Percentiles rank a stretch among this genome's conserved stretches.
These are phyloP conservation scores for Albatrellus sp. DNA, from an alignment of 1,284 basidiomycete species.

Conservation along the genomic window DNA sequence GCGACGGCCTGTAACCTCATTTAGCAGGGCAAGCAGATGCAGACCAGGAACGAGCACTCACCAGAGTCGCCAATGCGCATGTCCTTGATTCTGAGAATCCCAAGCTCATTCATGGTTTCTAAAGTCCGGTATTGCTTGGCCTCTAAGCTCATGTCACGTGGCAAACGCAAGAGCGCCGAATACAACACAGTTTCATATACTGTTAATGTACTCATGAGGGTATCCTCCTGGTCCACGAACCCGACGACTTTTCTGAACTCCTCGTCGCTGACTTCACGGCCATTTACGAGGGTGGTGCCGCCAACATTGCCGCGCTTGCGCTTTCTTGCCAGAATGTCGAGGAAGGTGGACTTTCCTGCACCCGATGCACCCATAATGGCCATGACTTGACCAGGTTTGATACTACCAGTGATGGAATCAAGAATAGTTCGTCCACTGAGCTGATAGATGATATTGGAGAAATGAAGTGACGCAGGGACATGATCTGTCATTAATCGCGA, in stretches of 20 bases:
- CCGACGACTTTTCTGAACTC: constrained; percentile 83
- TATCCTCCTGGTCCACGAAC: constrained; percentile 97
- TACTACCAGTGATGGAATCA: constrained; percentile 69
- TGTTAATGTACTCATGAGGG: constrained; percentile 89
- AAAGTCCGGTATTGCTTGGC: constrained; percentile 91
- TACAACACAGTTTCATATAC: constrained; percentile 97
- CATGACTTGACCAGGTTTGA: constrained; percentile 80
- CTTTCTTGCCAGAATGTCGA: constrained; percentile 91
- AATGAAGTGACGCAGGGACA: constrained; percentile 85
- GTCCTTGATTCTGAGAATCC: constrained; percentile 86
- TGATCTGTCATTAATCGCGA: constrained; percentile 87
- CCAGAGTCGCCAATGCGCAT: constrained; percentile 82
- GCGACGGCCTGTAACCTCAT: constrained; percentile 39
- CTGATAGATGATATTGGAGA: constrained; percentile 74
- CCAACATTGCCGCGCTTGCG: constrained; percentile 69
- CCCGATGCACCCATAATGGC: constrained; percentile 96
- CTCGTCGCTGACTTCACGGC: constrained; percentile 60
- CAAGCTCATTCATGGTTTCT: constrained; percentile 94
- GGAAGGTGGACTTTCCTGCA: constrained; percentile 91
- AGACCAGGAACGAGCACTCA: constrained; percentile 18
- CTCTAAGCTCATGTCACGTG: constrained; percentile 87
- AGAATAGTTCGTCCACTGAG: constrained; percentile 64
- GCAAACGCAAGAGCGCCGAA: constrained; percentile 81
- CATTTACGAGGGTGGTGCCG: constrained; percentile 80
- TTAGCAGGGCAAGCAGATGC: constrained; percentile 3